Percentiles rank a stretch among this genome's conserved stretches.
phyloP scores from a whole-genome alignment of 1,139 yeast genomes.

The Pichia sp. region DNA sequence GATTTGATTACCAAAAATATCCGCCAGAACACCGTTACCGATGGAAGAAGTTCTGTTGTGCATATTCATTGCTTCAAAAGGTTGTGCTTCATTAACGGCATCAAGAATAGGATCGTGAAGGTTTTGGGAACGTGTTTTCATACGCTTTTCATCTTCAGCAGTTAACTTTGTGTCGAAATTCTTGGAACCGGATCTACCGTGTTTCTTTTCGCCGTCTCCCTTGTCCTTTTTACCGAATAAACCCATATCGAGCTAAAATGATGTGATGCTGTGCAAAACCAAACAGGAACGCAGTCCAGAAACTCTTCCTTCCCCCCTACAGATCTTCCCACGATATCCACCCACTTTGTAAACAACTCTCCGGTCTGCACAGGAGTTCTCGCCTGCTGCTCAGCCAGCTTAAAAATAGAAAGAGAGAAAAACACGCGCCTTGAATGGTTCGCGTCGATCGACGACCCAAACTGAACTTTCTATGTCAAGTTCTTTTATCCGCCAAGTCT shows the following conservation, averaged over 20 bases:
- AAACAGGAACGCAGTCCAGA: too few species aligned
- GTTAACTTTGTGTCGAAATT: slow-evolving; percentile 35
- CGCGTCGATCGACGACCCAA: too few species aligned
- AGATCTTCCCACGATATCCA: too few species aligned
- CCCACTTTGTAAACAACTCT: too few species aligned
- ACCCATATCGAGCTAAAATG: slow-evolving; percentile 23
- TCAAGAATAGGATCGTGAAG: slow-evolving; percentile 84
- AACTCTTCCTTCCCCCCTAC: too few species aligned
- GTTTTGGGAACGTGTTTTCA: slow-evolving; percentile 54
- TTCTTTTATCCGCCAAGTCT: too few species aligned
- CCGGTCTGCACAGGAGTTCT: too few species aligned
- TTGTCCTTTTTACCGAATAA: slow-evolving; percentile 24
- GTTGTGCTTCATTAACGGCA: slow-evolving; percentile 93
- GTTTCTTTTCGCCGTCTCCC: slow-evolving; percentile 19
- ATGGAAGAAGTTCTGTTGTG: slow-evolving; percentile 37
- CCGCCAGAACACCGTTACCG: slow-evolving; percentile 47
- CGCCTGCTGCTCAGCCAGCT: too few species aligned
- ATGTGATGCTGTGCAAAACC: not conserved
- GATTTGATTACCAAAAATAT: slow-evolving; percentile 79
- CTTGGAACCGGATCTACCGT: slow-evolving; percentile 4
- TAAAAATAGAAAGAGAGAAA: too few species aligned
- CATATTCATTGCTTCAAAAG: slow-evolving; percentile 66
- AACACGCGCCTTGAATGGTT: too few species aligned
- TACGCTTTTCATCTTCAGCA: slow-evolving; percentile 41
- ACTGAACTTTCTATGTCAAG: too few species aligned